These are phyloP conservation scores for Rhodotorula sp. DNA, from an alignment of 1,284 basidiomycete species.

Conservation along the genomic window DNA sequence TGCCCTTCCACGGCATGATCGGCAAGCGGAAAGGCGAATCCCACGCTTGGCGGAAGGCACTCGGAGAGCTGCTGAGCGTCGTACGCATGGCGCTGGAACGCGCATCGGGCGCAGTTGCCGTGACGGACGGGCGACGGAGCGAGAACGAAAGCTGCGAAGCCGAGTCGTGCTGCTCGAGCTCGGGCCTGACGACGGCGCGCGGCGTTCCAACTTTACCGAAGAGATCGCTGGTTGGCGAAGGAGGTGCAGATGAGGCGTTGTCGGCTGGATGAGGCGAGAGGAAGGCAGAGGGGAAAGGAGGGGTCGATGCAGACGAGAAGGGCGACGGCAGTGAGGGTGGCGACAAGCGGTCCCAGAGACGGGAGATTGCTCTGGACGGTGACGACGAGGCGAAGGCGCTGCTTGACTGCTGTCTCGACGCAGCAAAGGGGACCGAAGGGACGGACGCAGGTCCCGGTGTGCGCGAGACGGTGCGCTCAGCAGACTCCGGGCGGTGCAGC, in stretches of 20 bases:
- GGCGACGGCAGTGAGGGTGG: constrained; percentile 3
- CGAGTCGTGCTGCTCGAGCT: constrained; percentile 23
- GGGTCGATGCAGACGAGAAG: not conserved
- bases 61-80: not conserved
- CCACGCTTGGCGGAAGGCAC: constrained; percentile 5
- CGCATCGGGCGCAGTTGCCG: not conserved
- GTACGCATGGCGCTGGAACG: not conserved
- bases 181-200: not conserved
- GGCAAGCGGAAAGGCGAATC: constrained; percentile 13
- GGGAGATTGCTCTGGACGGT: not conserved
- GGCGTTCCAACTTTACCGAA: not conserved
- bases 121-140: constrained; percentile 2
- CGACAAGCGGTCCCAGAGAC: constrained; percentile 12
- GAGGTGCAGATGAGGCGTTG: not conserved
- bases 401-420: not conserved
- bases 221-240: not conserved
- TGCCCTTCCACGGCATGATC: constrained; percentile 1
- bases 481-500: too few species aligned
- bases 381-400: not conserved
- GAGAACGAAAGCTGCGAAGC: constrained; percentile 31
- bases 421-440: not conserved
- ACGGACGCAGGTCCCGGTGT: not conserved
- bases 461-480: too few species aligned
- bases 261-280: not conserved
- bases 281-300: not conserved